These are phyloP conservation scores for Gautieria morchelliformis DNA, from an alignment of 768 basidiomycete species.

Conservation along the genomic window DNA sequence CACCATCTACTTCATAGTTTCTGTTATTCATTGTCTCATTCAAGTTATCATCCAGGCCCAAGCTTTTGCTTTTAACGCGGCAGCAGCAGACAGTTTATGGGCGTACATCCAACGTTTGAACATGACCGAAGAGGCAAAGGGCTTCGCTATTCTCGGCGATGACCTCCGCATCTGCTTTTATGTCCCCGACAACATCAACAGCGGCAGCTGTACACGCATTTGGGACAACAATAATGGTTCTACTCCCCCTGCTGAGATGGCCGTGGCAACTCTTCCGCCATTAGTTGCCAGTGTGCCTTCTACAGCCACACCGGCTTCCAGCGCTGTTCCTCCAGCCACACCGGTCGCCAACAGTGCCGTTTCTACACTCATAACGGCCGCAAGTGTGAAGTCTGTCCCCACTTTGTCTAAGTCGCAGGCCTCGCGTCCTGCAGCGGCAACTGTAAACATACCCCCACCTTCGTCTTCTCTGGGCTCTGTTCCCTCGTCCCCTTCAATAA, in stretches of 20 bases:
- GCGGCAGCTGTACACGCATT: constrained; percentile 38
- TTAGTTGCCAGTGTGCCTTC: background rate
- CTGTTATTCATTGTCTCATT: constrained; percentile 52
- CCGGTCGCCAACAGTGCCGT: background rate
- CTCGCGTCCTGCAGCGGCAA: background rate
- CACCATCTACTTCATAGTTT: constrained; percentile 56
- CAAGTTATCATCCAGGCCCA: constrained; percentile 62
- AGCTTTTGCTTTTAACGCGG: constrained; percentile 55
- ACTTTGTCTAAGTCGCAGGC: too few relatives aligned
- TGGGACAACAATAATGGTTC: constrained; percentile 35
- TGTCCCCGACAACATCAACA: constrained; percentile 30
- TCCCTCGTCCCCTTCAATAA: background rate
- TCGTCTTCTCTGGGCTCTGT: background rate
- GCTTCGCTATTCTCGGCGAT: constrained; percentile 40
- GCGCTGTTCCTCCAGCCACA: constrained; percentile 2
- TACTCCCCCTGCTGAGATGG: background rate
- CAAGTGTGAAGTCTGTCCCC: too few relatives aligned
- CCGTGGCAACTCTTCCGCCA: background rate
- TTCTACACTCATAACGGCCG: too few relatives aligned
- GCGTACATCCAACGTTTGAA: constrained; percentile 9
- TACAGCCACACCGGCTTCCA: background rate
- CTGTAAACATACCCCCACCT: background rate
- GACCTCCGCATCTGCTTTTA: constrained; percentile 49
- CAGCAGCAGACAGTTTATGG: constrained; percentile 42
- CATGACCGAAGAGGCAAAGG: constrained; percentile 33